Conservation (phyloP, 495 filamentous ascomycete species). For the Penicillium canescens region DNA sequence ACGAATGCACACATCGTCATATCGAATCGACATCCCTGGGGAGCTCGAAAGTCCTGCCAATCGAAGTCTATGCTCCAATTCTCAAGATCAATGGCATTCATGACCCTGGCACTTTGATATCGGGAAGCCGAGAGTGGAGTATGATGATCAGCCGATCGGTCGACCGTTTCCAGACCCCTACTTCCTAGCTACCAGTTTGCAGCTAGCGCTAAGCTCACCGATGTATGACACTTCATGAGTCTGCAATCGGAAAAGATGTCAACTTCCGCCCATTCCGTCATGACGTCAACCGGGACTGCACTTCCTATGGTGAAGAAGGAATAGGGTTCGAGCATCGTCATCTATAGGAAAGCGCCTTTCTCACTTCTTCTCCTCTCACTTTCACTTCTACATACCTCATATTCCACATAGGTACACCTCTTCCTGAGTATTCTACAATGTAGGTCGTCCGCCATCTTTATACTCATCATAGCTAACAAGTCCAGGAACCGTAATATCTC, state of each 20-base stretch:
- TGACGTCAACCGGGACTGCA: conserved; percentile 28
- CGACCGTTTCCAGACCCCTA: too few species aligned
- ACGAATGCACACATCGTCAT: too few species aligned
- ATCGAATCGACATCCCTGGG: too few species aligned
- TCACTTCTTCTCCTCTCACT: background rate
- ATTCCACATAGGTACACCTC: too few species aligned
- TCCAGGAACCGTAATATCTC: conserved; percentile 61
- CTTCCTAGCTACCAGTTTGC: too few species aligned
- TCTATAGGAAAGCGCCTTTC: conserved; percentile 21
- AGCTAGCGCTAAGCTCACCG: too few species aligned
- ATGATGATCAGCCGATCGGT: conserved; percentile 4
- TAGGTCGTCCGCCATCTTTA: background rate
- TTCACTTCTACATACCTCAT: background rate
- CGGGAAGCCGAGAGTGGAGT: conserved; percentile 3
- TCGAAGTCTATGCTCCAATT: too few species aligned
- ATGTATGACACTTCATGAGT: too few species aligned
- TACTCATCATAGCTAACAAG: conserved; percentile 3
- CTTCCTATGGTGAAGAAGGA: conserved; percentile 11
- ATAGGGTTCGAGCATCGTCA: conserved; percentile 30
- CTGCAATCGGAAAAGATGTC: background rate
- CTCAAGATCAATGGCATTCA: background rate
- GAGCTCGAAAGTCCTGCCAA: too few species aligned
- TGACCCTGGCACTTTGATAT: background rate
- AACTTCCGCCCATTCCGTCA: conserved; percentile 25
- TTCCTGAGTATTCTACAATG: background rate